Base-by-base conservation (phyloP, 148 eudicot species). In the Dianthus caryophyllus region DNA sequence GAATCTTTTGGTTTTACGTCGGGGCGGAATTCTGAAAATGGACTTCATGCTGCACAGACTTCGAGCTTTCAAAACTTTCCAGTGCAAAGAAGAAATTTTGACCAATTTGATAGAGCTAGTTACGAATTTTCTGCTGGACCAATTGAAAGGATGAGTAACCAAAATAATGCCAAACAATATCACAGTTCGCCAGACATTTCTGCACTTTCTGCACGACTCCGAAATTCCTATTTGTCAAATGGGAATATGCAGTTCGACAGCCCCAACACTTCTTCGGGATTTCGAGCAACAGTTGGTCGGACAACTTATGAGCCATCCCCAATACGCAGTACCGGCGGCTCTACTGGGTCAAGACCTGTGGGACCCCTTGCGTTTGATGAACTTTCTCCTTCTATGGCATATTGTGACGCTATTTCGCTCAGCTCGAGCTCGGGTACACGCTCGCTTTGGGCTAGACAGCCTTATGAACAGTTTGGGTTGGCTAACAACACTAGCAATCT, bases 141-240 rank as follows among this genome's bases (percentile, higher is more conserved):
- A 2, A 52, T 52, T 3, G 57, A 52, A 52, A 21, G 27, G 57
- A 24, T 52, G 57, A 15, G 1, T 9, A 52, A 14, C 61, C 47
- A 81, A 60, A 80, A 55, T 49, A 66, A 80, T 71, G 69, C 62
- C 33, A 94, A 94, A 81, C 88, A 88, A 75, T 94, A 84, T 72
- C 80, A 87, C 78, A 94, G 99, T 79, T 71, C 76, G 77, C 99
- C 99, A 7, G 96, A 88, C 64, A 90, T 90, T 63, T 90, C 97
- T 21, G 90, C 89, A 46, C 57, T 52, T 22, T 21, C 57, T 6
- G 57, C 22, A 52, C 57, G 27, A 6, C 26, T 21, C 4, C 57
- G 57, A 26, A 52, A 10, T 22, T 52, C 57, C 14, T 52, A 52
- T 52, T 52, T 11, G 25, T 52, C 57, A 21, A 29, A 52, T 24